phyloP scores from a whole-genome alignment of 1,139 yeast genomes.

The Yamadazyma buinensis region DNA sequence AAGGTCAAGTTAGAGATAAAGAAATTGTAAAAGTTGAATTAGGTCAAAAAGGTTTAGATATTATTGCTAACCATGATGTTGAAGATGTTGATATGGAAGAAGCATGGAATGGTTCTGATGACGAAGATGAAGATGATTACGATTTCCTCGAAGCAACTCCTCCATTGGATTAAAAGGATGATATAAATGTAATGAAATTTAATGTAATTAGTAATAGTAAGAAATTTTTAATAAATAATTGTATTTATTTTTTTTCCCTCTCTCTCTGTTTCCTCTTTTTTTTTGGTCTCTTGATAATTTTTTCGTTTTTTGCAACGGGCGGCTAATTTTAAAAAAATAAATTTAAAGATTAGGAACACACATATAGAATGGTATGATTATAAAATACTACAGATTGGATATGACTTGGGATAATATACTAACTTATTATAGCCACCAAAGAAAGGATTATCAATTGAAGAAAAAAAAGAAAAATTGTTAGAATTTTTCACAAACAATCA shows the following conservation, averaged over 20 bases:
- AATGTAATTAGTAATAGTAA: too few species aligned
- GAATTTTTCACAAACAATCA: not conserved
- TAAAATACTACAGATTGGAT: not conserved
- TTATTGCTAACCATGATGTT: constrained; percentile 82
- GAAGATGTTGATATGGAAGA: constrained; percentile 55
- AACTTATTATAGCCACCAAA: constrained; percentile 1
- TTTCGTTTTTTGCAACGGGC: too few species aligned
- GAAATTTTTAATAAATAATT: too few species aligned
- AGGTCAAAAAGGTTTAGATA: constrained; percentile 66
- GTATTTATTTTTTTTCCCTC: too few species aligned
- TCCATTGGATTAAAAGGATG: too few species aligned
- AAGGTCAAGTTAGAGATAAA: constrained; percentile 84
- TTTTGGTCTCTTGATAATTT: too few species aligned
- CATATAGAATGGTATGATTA: not conserved
- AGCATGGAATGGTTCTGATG: constrained; percentile 53
- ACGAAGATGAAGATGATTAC: constrained; percentile 57
- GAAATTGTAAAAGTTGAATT: constrained; percentile 70
- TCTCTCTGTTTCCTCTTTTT: too few species aligned
- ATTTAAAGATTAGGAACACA: too few species aligned
- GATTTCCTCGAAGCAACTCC: constrained; percentile 22
- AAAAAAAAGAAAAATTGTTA: not conserved
- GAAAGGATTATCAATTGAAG: constrained; percentile 1
- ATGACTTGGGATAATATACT: not conserved
- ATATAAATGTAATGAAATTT: too few species aligned
- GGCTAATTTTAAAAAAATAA: too few species aligned